Evolutionary conservation across 1,284 basidiomycete species (phyloP), one percentile per base, ranked within the genome.

Genomic region (Rhodotorula sp.): DNA sequence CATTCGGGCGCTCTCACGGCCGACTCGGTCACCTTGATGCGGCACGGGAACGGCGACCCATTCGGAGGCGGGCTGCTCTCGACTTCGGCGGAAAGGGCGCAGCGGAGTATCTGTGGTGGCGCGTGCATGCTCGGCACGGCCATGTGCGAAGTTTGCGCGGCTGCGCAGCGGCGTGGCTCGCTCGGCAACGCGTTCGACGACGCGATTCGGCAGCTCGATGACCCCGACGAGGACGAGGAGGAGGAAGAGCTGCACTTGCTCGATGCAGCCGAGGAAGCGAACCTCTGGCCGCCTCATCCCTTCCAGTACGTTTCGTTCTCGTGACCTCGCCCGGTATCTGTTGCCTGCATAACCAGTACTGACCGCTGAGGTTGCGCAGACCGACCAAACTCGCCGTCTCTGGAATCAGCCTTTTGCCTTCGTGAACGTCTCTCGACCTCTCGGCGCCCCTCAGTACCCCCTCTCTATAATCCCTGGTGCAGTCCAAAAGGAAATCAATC

Each of bases 281-380:
- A 69, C 26, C 51, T 73, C 3, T 77, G 76, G 76, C 76, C 76
- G 18, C 76, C 76, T 14, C 71, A 73, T 39, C 74, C 74, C 5
- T 77, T 77, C 72, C 70, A 69, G 72, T 73, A 43, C 23, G 71
- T 64, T 3, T 16, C 23, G 31, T 23, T 39, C 6, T 29, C 48
- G 18, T 49, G 18, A 26, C 29, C 39, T 39, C 21, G 15, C 20
- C n/a, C 58, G 20, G 14, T 52, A 1, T 6, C 8, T 4, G 5
- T 49, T 34, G 12, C 54, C 29, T 29, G 14, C 29, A 31, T 2
- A 12, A 0, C 3, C 34, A 20, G 21, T 7, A 3, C 57, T 43
- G 34, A 58, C 57, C 5, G 8, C 43, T 56, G 20, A 4, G 10
- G 12, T 26, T 15, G 3, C 47, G 34, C 62, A 68, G 67, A 20